Percentiles rank a stretch among this genome's conserved stretches.
Conservation (phyloP, 139 green algal genomes). For the Yamagishiella unicocca region DNA sequence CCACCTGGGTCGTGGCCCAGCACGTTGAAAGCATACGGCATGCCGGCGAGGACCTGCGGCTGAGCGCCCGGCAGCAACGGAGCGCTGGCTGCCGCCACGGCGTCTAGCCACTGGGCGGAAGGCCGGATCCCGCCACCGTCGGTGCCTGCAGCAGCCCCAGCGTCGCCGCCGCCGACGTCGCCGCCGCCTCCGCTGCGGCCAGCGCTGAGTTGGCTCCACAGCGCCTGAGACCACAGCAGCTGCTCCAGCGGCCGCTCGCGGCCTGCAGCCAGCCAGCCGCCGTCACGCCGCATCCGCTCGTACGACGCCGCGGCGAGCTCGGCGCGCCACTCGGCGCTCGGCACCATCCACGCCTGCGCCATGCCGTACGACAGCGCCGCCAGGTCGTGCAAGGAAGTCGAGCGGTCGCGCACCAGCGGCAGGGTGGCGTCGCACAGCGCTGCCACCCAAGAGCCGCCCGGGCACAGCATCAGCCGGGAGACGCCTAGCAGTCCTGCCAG, state of each 20-base stretch:
- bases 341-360: slow-evolving; percentile 7
- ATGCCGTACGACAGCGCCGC: not conserved
- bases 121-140: not conserved
- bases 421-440: slow-evolving; percentile 14
- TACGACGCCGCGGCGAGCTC: not conserved
- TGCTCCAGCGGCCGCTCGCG: slow-evolving; percentile 23
- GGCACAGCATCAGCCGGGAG: not conserved
- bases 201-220: slow-evolving; percentile 1
- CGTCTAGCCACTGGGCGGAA: not conserved
- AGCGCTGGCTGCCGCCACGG: not conserved
- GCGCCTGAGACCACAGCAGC: slow-evolving; percentile 18
- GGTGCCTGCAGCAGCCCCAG: too few relatives aligned
- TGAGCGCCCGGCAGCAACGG: slow-evolving; percentile 6
- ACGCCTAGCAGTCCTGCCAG: not conserved
- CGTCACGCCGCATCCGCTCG: not conserved
- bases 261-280: too few relatives aligned
- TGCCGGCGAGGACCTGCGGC: not conserved
- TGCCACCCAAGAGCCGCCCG: not conserved
- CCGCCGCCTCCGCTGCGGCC: not conserved
- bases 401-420: not conserved
- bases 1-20: slow-evolving; percentile 31
- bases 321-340: slow-evolving; percentile 6
- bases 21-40: not conserved
- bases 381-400: not conserved
- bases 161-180: not conserved